A percentile compares a stretch with the other conserved stretches of the same genome.
These are phyloP conservation scores for Puccinia horiana DNA, from an alignment of 1,284 basidiomycete species.

Conservation along the genomic window DNA sequence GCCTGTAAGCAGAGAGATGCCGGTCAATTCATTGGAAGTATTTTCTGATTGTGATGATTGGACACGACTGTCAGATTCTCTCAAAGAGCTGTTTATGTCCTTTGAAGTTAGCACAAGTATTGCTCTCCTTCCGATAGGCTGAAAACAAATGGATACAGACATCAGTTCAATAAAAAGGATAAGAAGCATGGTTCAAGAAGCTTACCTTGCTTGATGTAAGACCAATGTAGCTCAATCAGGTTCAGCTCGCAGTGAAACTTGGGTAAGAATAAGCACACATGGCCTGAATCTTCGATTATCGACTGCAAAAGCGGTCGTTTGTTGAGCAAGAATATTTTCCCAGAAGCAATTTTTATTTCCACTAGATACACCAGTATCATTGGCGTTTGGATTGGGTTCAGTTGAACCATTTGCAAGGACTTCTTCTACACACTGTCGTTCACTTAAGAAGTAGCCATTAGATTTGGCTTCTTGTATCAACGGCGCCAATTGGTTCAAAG, in stretches of 20 bases:
- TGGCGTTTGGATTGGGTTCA: neutral
- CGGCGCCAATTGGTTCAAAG: neutral
- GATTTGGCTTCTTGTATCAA: neutral
- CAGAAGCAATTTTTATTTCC: neutral
- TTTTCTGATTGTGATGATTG: neutral
- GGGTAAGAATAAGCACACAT: no score
- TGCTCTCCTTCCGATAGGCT: neutral
- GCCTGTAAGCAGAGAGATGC: neutral
- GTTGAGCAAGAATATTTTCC: neutral
- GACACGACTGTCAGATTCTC: neutral
- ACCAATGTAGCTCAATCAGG: conserved; percentile 25
- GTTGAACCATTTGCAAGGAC: neutral
- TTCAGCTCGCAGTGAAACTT: conserved; percentile 23
- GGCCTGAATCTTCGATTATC: neutral
- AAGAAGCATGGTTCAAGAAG: neutral
- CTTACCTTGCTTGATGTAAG: conserved; percentile 30
- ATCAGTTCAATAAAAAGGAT: neutral
- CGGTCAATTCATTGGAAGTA: neutral
- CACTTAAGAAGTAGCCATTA: conserved; percentile 3
- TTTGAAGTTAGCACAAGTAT: neutral
- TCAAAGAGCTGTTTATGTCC: neutral
- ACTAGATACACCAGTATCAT: no score
- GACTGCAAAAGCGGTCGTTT: neutral
- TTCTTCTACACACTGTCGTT: neutral
- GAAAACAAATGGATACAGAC: neutral